Evolutionary conservation across 768 basidiomycete species (phyloP).

Genomic region (Phanerochaete carnosa): DNA sequence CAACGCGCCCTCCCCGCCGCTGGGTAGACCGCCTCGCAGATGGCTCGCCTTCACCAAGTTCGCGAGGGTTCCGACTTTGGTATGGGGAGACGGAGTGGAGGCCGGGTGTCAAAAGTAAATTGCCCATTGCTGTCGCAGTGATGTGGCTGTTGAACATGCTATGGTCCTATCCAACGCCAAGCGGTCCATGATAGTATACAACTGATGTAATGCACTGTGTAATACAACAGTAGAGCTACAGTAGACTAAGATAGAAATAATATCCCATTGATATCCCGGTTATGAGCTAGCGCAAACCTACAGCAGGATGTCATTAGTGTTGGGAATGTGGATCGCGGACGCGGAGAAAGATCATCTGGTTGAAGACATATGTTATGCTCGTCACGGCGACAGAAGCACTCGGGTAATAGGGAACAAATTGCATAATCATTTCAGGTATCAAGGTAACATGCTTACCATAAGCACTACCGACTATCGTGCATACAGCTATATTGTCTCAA

Average conservation of each 20-base stretch:
- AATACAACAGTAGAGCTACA: neutral
- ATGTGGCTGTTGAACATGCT: slow-evolving; percentile 70
- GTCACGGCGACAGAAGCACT: slow-evolving; percentile 12
- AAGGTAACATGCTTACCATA: neutral
- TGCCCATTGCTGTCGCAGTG: slow-evolving; percentile 36
- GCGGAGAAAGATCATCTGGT: slow-evolving; percentile 32
- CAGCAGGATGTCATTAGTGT: too few relatives aligned
- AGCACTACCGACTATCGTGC: neutral
- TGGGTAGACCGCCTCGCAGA: slow-evolving; percentile 54
- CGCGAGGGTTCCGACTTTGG: slow-evolving; percentile 28
- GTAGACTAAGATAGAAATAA: neutral
- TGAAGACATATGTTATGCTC: slow-evolving; percentile 26
- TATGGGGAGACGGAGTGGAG: slow-evolving; percentile 28
- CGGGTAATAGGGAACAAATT: slow-evolving; percentile 20
- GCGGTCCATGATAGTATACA: neutral
- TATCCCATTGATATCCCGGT: too few relatives aligned
- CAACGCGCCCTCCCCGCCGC: slow-evolving; percentile 33
- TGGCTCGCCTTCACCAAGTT: slow-evolving; percentile 18
- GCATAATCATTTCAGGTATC: slow-evolving; percentile 23
- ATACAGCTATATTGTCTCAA: neutral
- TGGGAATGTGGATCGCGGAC: neutral
- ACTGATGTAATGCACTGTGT: neutral
- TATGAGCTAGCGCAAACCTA: too few relatives aligned
- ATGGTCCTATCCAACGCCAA: slow-evolving; percentile 38
- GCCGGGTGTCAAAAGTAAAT: slow-evolving; percentile 40